Percentiles rank a stretch among this genome's conserved stretches.
These are phyloP conservation scores for Trametopsis cervina DNA, from an alignment of 768 basidiomycete genomes.

Conservation along the genomic window DNA sequence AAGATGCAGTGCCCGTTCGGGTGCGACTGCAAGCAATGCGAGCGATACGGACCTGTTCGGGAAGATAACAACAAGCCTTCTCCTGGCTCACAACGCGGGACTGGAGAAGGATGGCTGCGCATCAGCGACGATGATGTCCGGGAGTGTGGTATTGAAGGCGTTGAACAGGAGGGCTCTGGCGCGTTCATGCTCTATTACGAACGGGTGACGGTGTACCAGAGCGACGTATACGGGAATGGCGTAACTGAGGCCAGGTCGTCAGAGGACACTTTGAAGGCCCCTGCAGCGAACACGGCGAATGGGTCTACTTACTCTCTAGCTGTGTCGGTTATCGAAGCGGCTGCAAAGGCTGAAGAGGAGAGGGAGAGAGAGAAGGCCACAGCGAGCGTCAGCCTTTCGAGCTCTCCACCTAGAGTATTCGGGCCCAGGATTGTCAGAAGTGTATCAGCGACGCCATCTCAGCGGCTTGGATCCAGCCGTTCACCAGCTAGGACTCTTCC, in stretches of 20 bases:
- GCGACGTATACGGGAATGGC: neutral
- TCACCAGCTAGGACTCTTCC: neutral
- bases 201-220: conserved; percentile 34
- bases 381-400: neutral
- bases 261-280: conserved; percentile 14
- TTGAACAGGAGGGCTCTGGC: conserved; percentile 68
- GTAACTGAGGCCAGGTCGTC: conserved; percentile 1
- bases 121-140: conserved; percentile 81
- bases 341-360: neutral
- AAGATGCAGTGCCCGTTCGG: conserved; percentile 34
- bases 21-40: conserved; percentile 42
- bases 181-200: conserved; percentile 96
- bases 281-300: neutral
- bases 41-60: conserved; percentile 46
- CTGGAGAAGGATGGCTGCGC: conserved; percentile 76
- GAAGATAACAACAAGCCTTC: conserved; percentile 37
- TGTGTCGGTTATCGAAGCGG: conserved; percentile 3
- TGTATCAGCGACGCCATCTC: neutral
- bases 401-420: neutral
- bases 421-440: conserved; percentile 3
- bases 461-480: neutral
- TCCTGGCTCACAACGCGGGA: conserved; percentile 15
- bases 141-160: conserved; percentile 69
- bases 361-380: neutral
- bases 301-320: conserved; percentile 6